These are phyloP conservation scores for Verruconis gallopava DNA, from an alignment of 2,329 filamentous ascomycete genomes.

Conservation along the genomic window DNA sequence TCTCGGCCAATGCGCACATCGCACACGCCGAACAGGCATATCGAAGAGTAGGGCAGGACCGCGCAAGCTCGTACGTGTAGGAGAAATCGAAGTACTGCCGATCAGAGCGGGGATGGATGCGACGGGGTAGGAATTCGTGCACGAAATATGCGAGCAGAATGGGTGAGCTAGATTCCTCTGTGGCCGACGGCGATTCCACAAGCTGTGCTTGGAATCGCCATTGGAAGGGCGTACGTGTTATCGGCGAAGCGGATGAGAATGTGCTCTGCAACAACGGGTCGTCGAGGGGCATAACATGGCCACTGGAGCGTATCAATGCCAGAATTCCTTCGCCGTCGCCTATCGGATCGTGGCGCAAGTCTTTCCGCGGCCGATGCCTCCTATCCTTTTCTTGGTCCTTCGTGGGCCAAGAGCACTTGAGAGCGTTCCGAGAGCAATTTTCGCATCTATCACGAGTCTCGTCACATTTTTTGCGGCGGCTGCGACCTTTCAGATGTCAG, in stretches of 20 bases:
- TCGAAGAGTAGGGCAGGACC: background rate
- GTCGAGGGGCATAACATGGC: background rate
- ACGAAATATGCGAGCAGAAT: constrained; percentile 2
- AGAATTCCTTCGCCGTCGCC: background rate
- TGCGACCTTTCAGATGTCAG: background rate
- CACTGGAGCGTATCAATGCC: background rate
- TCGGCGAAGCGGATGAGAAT: background rate
- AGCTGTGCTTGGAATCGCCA: constrained; percentile 1
- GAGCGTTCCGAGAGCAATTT: background rate
- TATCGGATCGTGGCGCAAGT: background rate
- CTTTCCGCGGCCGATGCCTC: constrained; percentile 1
- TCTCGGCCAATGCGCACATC: background rate
- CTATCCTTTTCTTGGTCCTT: constrained; percentile 2
- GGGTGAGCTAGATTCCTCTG: background rate
- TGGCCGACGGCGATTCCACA: background rate
- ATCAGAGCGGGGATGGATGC: constrained; percentile 3
- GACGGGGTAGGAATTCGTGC: constrained; percentile 3
- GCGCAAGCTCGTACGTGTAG: constrained; percentile 1
- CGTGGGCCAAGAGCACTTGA: background rate
- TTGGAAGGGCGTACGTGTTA: background rate
- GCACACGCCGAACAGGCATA: constrained; percentile 3
- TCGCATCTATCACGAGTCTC: background rate
- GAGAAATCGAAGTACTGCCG: constrained; percentile 3
- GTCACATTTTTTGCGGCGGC: constrained; percentile 5
- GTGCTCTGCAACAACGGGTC: background rate